Evolutionary conservation across 2,329 filamentous ascomycete species (phyloP), one percentile per base, ranked within the genome.

Genomic region (Periconia sp.): DNA sequence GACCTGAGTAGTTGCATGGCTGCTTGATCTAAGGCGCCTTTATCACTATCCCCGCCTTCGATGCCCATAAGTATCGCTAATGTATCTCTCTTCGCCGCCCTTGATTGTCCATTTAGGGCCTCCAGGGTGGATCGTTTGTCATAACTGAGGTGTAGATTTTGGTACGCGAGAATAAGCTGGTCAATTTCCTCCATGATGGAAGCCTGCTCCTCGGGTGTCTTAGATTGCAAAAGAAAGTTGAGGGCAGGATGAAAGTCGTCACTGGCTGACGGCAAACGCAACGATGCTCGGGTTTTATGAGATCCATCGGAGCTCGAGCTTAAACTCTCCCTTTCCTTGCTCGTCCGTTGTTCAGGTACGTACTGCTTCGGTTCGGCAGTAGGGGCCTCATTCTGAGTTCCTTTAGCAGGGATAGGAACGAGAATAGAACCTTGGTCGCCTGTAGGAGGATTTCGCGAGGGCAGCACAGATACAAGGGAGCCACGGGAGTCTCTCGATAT

Each of bases 111-210:
- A 15, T 52, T 54, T 17, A 56, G 47, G 30, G 42, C 41, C 40
- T 27, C 50, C 6, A 58, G 37, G 8, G 53, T 49, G 18, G 61
- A 43, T 41, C 40, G 48, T 27, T 56, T 52, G 14, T 60, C 47
- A 7, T 54, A 50, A 9, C 52, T 46, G 14, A 54, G 37, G 15
- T 57, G 37, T 2, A 71, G 51, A 2, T 58, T 62, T 54, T 71
- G 63, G 44, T 71, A 73, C 3, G 65, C 63, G 19, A 55, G 59
- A 43, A 70, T 68, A 30, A 72, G 69, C 40, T 72, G 62, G 42
- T 72, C 65, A 27, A 74, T 71, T 20, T 72, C 65, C 49, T 65
- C 61, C 63, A 70, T 67, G 41, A 67, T 64, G 6, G 57, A 48
- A 35, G 55, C 55, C 13, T 53, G 63, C n/a, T 68, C 63, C 35